Base-by-base conservation (phyloP, 164 flowering plant genomes). In the Berberis thunbergii region DNA sequence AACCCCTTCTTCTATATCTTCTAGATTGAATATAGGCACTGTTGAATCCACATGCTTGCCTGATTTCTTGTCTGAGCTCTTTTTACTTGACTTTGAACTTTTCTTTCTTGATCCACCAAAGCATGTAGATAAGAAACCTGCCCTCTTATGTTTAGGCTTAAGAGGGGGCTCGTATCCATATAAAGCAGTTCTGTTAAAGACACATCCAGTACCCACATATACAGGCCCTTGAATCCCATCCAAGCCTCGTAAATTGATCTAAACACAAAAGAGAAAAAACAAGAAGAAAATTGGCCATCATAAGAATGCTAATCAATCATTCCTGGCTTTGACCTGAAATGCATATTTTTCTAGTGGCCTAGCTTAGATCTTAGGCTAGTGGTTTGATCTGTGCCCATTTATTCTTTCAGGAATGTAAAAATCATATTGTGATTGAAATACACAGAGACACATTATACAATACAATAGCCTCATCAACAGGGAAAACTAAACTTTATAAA, bases 171-270 rank as follows among this genome's bases (percentile, higher is more conserved):
- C 97, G 67, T 85, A 88, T 45, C 98, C 98, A 80, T 90, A 93
- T 44, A 93, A 73, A 46, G 98, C 98, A 45, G 89, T 84, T 69
- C 98, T 88, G 61, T 89, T 88, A 78, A 93, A 93, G 66, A 89
- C 96, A 69, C 97, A 90, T 61, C 98, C 97, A 42, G 98, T 93
- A 44, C 98, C 98, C 74, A 93, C 97, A 75, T 93, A 93, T 46
- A 90, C 93, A n/a, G 98, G 98, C 5, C 97, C 97, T 79, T 92
- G 98, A 75, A 93, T 81, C 11, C 98, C 98, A 77, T 89, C 97
- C 68, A 93, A 79, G 61, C 97, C 97, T 76, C 95, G 79, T 82
- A 92, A 84, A 79, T 92, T 89, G 41, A 92, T 89, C 98, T 93
- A 76, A 42, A 54, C 50, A 57, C 72, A 66, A 40, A 49, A 65